Base-by-base conservation (phyloP, 2,329 filamentous ascomycete genomes). In the Sclerotinia trifoliorum region DNA sequence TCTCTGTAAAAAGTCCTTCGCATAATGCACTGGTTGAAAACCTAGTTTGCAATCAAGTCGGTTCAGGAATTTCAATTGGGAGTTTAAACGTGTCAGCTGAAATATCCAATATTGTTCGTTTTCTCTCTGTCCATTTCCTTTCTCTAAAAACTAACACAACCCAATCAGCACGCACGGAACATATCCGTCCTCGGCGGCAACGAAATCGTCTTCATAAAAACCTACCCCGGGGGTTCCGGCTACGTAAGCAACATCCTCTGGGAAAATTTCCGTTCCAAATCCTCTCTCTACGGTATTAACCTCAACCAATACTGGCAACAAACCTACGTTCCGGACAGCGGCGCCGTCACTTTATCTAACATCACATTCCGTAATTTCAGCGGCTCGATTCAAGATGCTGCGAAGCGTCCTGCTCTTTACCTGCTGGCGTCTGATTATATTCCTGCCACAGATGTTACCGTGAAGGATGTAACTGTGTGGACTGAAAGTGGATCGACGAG, bases 151-250 rank as follows among this genome's bases (percentile, higher is more conserved):
- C n/a, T 29, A 32, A 60, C 29, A 26, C 4, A 24, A 11, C 19
- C 1, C 13, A 17, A 5, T 39, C 5, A 67, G 65, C 65, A 67
- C 19, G 65, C 65, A n/a, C 51, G 74, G 19, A 80, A 80, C 51
- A 79, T 80, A 49, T 77, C 74, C 54, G 76, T 78, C 26, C 76
- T 78, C 21, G 74, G 73, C 64, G 78, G 76, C 5, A 80, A 76
- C 61, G 76, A 79, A 56, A 78, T 80, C 35, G 71, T 76, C 21
- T 79, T 80, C 65, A 80, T 80, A 71, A 80, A 80, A 67, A 79
- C 79, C 13, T 80, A 77, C 67, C 78, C 78, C 0, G 79, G 78
- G 5, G 78, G 79, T 19, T 78, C 76, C 0, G 74, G 73, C 5
- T 79, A 78, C 61, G 78, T 80, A 24, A 77, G 73, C 32, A 76